phyloP scores from a whole-genome alignment of 2,329 filamentous ascomycete genomes.

The Huntiella bhutanensis region DNA sequence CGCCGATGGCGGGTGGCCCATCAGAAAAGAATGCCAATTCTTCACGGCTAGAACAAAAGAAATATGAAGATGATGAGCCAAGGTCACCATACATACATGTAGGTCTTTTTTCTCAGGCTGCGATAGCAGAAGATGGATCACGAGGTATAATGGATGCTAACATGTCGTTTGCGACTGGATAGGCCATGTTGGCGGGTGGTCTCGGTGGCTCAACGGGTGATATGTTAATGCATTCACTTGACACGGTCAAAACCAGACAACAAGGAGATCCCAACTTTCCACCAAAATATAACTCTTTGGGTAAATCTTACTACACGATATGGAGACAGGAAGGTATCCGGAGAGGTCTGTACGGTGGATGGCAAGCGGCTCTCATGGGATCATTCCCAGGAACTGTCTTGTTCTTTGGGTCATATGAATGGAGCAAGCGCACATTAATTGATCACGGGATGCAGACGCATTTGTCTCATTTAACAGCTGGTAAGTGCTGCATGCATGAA shows the following conservation, averaged over 20 bases:
- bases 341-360: slow-evolving; percentile 81
- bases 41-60: slow-evolving; percentile 11
- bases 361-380: slow-evolving; percentile 72
- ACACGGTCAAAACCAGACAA: slow-evolving; percentile 95
- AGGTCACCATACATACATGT: slow-evolving; percentile 27
- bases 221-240: slow-evolving; percentile 95
- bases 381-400: slow-evolving; percentile 86
- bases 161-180: background rate
- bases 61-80: slow-evolving; percentile 21
- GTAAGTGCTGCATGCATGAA: slow-evolving; percentile 25
- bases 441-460: slow-evolving; percentile 68
- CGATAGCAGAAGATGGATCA: background rate
- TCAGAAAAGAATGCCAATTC: slow-evolving; percentile 6
- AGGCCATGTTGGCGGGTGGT: slow-evolving; percentile 93
- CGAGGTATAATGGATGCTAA: background rate
- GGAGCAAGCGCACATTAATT: slow-evolving; percentile 75
- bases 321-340: slow-evolving; percentile 77
- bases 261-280: slow-evolving; percentile 90
- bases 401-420: slow-evolving; percentile 95
- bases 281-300: slow-evolving; percentile 79
- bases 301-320: slow-evolving; percentile 81
- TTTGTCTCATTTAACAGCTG: slow-evolving; percentile 68
- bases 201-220: slow-evolving; percentile 85
- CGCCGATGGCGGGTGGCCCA: slow-evolving; percentile 4
- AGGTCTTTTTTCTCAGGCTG: slow-evolving; percentile 13